Conservation (phyloP, 495 filamentous ascomycete genomes). For the Hyaloscypha bicolor region DNA sequence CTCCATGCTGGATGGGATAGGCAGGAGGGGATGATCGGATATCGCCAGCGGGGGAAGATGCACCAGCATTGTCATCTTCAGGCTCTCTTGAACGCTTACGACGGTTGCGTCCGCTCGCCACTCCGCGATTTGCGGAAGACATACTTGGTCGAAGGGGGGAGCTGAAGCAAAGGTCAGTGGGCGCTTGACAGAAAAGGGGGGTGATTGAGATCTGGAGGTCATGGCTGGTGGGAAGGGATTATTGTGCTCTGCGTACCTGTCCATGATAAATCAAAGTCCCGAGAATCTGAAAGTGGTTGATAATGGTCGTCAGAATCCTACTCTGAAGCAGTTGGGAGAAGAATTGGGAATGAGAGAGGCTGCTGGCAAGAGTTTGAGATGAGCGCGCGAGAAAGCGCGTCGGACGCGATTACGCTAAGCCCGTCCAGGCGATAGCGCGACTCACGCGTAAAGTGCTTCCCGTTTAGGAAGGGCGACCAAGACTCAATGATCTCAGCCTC, state of each 20-base stretch:
- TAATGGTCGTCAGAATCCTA: not conserved
- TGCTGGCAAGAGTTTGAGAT: not conserved
- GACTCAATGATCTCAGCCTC: constrained; percentile 3
- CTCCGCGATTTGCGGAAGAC: constrained; percentile 84
- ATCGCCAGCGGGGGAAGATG: constrained; percentile 66
- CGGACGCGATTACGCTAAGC: not conserved
- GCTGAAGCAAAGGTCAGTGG: constrained; percentile 42
- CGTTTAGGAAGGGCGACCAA: not conserved
- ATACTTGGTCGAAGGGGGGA: constrained; percentile 83
- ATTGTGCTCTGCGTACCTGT: constrained; percentile 21
- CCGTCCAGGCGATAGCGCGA: not conserved
- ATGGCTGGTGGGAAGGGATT: not conserved
- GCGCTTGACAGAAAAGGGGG: constrained; percentile 11
- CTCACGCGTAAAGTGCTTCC: constrained; percentile 7
- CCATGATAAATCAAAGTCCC: constrained; percentile 13
- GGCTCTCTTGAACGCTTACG: constrained; percentile 83
- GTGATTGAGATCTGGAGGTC: not conserved
- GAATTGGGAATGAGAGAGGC: not conserved
- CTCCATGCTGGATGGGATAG: constrained; percentile 51
- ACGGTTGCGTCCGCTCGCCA: constrained; percentile 52
- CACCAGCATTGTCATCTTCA: constrained; percentile 73
- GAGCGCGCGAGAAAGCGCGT: not conserved
- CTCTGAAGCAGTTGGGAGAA: not conserved
- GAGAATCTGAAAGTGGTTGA: not conserved
- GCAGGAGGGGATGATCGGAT: constrained; percentile 51